Base-by-base conservation (phyloP, 805 yeast genomes). In the Schwanniomyces pseudopolymorphus region DNA sequence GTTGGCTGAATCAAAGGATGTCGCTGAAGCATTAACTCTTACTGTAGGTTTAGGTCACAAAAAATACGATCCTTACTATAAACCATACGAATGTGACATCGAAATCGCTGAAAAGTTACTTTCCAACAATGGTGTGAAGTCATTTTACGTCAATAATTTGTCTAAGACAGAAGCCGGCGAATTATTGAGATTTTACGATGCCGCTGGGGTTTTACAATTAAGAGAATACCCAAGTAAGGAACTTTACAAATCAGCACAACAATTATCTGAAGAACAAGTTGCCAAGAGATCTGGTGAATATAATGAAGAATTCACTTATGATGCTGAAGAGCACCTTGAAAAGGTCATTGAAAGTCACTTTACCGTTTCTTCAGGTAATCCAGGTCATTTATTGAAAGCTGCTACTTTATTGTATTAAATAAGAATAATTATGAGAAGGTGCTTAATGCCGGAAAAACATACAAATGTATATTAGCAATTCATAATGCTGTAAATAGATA, bases 1-100 rank as follows among this genome's bases (percentile, higher is more conserved):
- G 16, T 60, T 84, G 39, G 78, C 94, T 13, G 82, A 83, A 33
- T 75, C 85, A 17, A 79, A 80, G n/a, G 74, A 67, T 35, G 79
- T 78, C 60, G 70, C 69, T 41, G 72, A 76, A 14, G 72, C 75
- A 48, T 67, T 74, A 44, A 86, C 95, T 3, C 68, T 87, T 46
- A 69, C 77, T 8, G 81, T 81, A 2, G 88, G 84, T 0, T 65
- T 87, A 31, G 82, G 83, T 1, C 66, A 76, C 43, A 64, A 67
- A 26, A 60, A 69, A 43, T 77, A 78, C 33, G 81, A 82, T 56
- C 81, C 84, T 7, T 89, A 87, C 63, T 68, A 79, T 33, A 73
- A 69, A 36, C 49, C 61, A 26, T 55, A 64, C 13, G 64, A 75
- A 33, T 85, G 79, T 57, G 89, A 87, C 56, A 66, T 70, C n/a